Evolutionary conservation across 805 yeast species (phyloP).

Genomic region (Nakazawaea ambrosiae): DNA sequence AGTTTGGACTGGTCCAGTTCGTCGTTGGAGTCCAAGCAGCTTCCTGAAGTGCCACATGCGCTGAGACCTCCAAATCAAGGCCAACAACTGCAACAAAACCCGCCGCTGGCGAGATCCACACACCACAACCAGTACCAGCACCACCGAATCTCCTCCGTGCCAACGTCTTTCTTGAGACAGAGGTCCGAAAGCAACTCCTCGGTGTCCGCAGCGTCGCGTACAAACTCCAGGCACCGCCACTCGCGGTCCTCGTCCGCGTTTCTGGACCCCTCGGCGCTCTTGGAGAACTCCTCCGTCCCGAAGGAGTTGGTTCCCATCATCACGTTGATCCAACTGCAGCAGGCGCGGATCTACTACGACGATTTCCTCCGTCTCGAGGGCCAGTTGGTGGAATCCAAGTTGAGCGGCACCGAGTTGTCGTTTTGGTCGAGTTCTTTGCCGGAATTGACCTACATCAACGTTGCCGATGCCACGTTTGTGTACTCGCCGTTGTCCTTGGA

Average conservation of each 20-base stretch:
- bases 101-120: too few species aligned
- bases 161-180: constrained; percentile 24
- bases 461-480: constrained; percentile 34
- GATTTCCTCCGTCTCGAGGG: constrained; percentile 36
- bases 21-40: too few species aligned
- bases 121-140: constrained; percentile 3
- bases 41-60: too few species aligned
- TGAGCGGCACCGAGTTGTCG: constrained; percentile 48
- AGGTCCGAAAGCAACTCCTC: constrained; percentile 10
- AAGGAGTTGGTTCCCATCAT: constrained; percentile 68
- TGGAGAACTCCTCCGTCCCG: constrained; percentile 29
- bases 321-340: constrained; percentile 64
- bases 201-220: constrained; percentile 11
- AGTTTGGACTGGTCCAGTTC: too few species aligned
- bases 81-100: too few species aligned
- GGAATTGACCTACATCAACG: constrained; percentile 33
- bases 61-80: too few species aligned
- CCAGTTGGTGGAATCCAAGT: constrained; percentile 20
- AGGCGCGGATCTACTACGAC: constrained; percentile 53
- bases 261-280: constrained; percentile 12
- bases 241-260: constrained; percentile 12
- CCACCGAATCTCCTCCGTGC: constrained; percentile 21
- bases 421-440: constrained; percentile 33
- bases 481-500: constrained; percentile 13
- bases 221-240: too few species aligned